Conservation (phyloP, 169 alveolate species). For the Babesia bovis region DNA sequence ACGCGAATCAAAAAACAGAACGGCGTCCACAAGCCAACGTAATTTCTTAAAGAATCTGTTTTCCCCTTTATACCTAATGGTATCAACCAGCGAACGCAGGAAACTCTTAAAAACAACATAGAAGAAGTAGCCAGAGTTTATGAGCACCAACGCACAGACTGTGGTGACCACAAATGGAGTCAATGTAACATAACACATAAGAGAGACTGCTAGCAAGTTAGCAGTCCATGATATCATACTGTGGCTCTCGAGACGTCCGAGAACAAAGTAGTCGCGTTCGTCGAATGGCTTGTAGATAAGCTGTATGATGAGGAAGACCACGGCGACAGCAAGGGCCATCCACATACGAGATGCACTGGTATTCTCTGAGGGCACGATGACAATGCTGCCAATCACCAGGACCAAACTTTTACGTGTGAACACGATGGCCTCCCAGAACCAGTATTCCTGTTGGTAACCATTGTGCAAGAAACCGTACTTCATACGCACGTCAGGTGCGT, state of each 20-base stretch:
- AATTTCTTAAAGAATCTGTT: not conserved
- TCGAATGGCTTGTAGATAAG: slow-evolving; percentile 81
- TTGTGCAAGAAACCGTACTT: slow-evolving; percentile 83
- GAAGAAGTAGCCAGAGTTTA: slow-evolving; percentile 61
- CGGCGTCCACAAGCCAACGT: slow-evolving; percentile 33
- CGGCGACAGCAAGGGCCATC: slow-evolving; percentile 76
- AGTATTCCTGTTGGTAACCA: slow-evolving; percentile 78
- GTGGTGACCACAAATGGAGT: not conserved
- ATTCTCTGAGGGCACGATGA: slow-evolving; percentile 67
- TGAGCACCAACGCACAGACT: slow-evolving; percentile 40
- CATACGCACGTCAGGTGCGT: slow-evolving; percentile 74
- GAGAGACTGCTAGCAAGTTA: slow-evolving; percentile 63
- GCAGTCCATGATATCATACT: slow-evolving; percentile 83
- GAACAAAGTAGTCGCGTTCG: slow-evolving; percentile 75
- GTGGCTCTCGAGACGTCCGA: slow-evolving; percentile 79
- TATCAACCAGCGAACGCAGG: slow-evolving; percentile 65
- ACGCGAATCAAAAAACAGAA: slow-evolving; percentile 9
- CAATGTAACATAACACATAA: slow-evolving; percentile 33
- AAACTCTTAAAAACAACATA: slow-evolving; percentile 51
- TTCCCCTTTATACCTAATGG: slow-evolving; percentile 7
- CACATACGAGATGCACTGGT: slow-evolving; percentile 78
- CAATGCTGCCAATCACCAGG: slow-evolving; percentile 76
- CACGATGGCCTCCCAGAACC: slow-evolving; percentile 85
- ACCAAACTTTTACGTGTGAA: slow-evolving; percentile 80
- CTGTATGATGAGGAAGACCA: slow-evolving; percentile 73